Evolutionary conservation across 345 rosid genomes (phyloP).

Genomic region (Sisymbrium irio): DNA sequence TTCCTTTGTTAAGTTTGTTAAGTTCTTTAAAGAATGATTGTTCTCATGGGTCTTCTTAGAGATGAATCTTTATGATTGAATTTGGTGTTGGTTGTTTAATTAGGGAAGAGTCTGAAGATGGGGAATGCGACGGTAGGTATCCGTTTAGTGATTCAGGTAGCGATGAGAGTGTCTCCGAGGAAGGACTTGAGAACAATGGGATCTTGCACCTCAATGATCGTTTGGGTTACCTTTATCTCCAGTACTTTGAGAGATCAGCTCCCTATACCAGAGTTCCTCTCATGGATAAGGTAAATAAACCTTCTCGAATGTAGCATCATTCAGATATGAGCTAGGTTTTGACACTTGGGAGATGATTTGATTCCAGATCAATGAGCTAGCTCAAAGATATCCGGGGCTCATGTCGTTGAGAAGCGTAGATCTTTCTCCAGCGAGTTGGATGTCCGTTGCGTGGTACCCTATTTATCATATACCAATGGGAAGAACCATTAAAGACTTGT

Average conservation of each 20-base stretch:
- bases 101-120: conserved; percentile 81
- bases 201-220: conserved; percentile 60
- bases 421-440: conserved; percentile 99
- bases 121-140: conserved; percentile 72
- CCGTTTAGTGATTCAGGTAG: conserved; percentile 77
- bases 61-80: background rate
- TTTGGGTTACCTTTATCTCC: conserved; percentile 72
- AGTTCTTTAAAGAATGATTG: background rate
- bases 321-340: background rate
- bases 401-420: conserved; percentile 89
- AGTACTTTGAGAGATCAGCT: conserved; percentile 85
- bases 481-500: conserved; percentile 89
- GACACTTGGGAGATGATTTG: background rate
- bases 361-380: conserved; percentile 66
- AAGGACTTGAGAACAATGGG: conserved; percentile 67
- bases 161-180: conserved; percentile 88
- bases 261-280: conserved; percentile 95
- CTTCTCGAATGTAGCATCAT: background rate
- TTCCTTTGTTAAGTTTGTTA: background rate
- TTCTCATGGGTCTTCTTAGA: background rate
- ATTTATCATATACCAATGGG: conserved; percentile 99
- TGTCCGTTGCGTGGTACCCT: conserved; percentile 99
- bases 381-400: conserved; percentile 70
- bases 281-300: conserved; percentile 77
- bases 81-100: conserved; percentile 10